phyloP scores from a whole-genome alignment of 768 basidiomycete genomes.

The Tylopilus balloui region DNA sequence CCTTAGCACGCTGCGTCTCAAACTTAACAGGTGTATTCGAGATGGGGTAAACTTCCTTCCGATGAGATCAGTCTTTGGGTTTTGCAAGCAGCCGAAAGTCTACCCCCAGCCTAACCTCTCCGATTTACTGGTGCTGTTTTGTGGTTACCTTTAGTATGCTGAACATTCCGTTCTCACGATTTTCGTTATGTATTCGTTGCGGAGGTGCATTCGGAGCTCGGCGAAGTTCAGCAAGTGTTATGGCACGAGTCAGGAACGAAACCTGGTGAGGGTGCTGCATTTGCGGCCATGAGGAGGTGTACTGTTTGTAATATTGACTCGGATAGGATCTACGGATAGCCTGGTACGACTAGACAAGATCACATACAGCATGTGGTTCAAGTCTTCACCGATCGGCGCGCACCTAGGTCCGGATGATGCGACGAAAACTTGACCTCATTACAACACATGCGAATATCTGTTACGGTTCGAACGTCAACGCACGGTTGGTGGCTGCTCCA shows the following conservation, averaged over 20 bases:
- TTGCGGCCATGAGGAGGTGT: too few species aligned
- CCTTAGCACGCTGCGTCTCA: slow-evolving; percentile 7
- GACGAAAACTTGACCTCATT: too few species aligned
- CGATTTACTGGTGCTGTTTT: neutral
- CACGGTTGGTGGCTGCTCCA: too few species aligned
- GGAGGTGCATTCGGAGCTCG: neutral
- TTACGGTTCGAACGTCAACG: too few species aligned
- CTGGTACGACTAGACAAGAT: too few species aligned
- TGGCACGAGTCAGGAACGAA: neutral
- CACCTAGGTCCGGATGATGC: too few species aligned
- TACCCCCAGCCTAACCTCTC: slow-evolving; percentile 28
- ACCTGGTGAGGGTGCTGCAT: neutral
- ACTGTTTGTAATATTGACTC: too few species aligned
- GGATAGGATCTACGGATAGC: too few species aligned
- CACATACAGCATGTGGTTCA: too few species aligned
- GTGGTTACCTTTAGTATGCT: neutral
- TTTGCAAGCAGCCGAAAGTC: slow-evolving; percentile 36
- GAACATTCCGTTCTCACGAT: neutral
- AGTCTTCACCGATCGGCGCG: too few species aligned
- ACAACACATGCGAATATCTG: too few species aligned
- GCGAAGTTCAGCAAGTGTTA: neutral
- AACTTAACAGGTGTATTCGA: slow-evolving; percentile 38
- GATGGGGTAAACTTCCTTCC: slow-evolving; percentile 53
- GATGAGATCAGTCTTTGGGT: slow-evolving; percentile 60
- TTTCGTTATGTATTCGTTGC: neutral